Evolutionary conservation across 208 protist species (phyloP).

Genomic region (Acanthamoeba castellanii): DNA sequence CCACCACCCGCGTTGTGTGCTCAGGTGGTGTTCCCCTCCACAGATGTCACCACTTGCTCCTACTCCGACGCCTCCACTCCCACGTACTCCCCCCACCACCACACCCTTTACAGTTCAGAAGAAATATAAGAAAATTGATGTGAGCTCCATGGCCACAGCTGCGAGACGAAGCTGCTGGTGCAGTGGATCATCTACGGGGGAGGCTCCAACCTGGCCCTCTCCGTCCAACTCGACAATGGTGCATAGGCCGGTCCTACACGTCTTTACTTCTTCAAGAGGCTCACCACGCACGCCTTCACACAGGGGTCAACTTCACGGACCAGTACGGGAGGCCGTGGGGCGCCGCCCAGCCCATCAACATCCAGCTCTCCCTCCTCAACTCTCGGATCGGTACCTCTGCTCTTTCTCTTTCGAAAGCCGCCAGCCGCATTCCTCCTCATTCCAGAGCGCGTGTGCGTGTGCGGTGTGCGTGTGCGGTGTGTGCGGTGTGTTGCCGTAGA

Average conservation of each 20-base stretch:
- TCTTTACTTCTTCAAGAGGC: background rate
- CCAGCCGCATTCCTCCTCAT: background rate
- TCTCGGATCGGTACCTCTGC: constrained; percentile 20
- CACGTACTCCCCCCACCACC: background rate
- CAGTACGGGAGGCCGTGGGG: constrained; percentile 17
- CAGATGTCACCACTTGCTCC: background rate
- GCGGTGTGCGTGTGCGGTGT: background rate
- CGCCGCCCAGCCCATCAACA: constrained; percentile 32
- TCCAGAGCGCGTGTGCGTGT: too few relatives aligned
- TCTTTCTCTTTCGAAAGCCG: background rate
- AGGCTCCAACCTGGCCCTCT: background rate
- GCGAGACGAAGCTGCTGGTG: constrained; percentile 14
- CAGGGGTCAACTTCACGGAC: constrained; percentile 53
- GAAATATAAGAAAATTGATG: too few relatives aligned
- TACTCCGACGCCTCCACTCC: background rate
- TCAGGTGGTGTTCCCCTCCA: background rate
- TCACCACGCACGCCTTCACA: background rate
- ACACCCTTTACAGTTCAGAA: too few relatives aligned
- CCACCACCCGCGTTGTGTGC: background rate
- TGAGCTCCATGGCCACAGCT: too few relatives aligned
- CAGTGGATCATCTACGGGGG: constrained; percentile 35
- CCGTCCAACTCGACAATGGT: background rate
- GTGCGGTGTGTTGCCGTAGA: background rate
- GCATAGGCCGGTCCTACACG: background rate
- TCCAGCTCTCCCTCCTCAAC: constrained; percentile 12